These are phyloP conservation scores for Physaria fendleri DNA, from an alignment of 345 rosid genomes.

Conservation along the genomic window DNA sequence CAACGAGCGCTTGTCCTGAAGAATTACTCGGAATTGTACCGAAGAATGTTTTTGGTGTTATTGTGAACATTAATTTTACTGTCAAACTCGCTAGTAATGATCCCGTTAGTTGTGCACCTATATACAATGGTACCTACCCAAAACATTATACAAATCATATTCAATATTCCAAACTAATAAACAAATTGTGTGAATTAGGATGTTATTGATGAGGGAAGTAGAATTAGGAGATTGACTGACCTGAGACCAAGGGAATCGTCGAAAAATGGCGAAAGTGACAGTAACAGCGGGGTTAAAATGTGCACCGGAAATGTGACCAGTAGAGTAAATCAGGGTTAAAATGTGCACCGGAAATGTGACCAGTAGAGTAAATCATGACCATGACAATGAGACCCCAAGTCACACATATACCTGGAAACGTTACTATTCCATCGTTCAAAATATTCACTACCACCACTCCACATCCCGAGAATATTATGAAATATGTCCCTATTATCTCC, in stretches of 20 bases:
- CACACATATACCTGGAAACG: conserved; percentile 62
- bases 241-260: conserved; percentile 46
- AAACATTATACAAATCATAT: background rate
- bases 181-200: background rate
- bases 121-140: conserved; percentile 47
- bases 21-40: conserved; percentile 61
- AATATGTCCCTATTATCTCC: conserved; percentile 64
- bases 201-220: background rate
- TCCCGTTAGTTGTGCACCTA: conserved; percentile 46
- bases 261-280: conserved; percentile 46
- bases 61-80: conserved; percentile 32
- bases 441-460: conserved; percentile 58
- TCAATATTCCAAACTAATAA: background rate
- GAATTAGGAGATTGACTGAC: conserved; percentile 19
- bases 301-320: conserved; percentile 78
- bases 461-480: conserved; percentile 67
- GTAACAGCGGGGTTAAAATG: conserved; percentile 83
- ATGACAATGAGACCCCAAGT: conserved; percentile 69
- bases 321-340: conserved; percentile 68
- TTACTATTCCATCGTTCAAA: conserved; percentile 41
- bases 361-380: conserved; percentile 65
- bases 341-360: conserved; percentile 85
- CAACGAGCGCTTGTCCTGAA: conserved; percentile 35
- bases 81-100: conserved; percentile 56
- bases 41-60: conserved; percentile 42